These are phyloP conservation scores for Ceratocystis huliohia DNA, from an alignment of 2,329 filamentous ascomycete genomes.

Conservation along the genomic window DNA sequence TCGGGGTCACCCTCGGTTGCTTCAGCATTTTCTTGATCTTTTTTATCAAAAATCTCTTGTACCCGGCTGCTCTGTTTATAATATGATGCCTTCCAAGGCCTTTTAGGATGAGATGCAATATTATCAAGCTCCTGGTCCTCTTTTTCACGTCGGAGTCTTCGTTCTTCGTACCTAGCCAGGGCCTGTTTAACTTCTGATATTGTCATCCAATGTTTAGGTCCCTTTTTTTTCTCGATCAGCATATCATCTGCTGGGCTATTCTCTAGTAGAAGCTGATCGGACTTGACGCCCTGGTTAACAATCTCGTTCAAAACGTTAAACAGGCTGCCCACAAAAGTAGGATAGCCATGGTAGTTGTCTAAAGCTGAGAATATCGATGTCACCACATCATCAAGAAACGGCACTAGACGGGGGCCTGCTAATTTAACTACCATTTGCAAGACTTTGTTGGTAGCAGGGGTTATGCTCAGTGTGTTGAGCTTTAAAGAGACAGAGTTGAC, in stretches of 20 bases:
- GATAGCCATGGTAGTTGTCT: slow-evolving; percentile 93
- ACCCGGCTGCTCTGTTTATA: slow-evolving; percentile 18
- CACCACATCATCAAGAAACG: slow-evolving; percentile 83
- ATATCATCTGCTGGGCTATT: slow-evolving; percentile 27
- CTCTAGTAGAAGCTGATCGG: slow-evolving; percentile 37
- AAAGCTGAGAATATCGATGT: slow-evolving; percentile 82
- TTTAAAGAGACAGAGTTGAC: slow-evolving; percentile 83
- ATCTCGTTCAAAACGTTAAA: slow-evolving; percentile 74
- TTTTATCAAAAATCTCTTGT: slow-evolving; percentile 20
- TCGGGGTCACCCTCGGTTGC: slow-evolving; percentile 22
- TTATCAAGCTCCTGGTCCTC: slow-evolving; percentile 30
- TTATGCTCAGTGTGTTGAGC: slow-evolving; percentile 83
- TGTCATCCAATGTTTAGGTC: slow-evolving; percentile 26
- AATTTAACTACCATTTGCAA: slow-evolving; percentile 88
- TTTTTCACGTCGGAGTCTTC: slow-evolving; percentile 28
- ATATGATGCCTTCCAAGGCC: slow-evolving; percentile 27
- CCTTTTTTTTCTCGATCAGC: slow-evolving; percentile 34
- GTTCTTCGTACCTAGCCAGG: slow-evolving; percentile 44
- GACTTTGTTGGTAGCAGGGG: slow-evolving; percentile 80
- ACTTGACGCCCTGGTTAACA: slow-evolving; percentile 65
- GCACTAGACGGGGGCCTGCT: slow-evolving; percentile 67
- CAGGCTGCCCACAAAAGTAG: slow-evolving; percentile 67
- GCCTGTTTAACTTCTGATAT: slow-evolving; percentile 41
- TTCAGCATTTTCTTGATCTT: slow-evolving; percentile 24
- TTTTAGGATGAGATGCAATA: slow-evolving; percentile 27